Evolutionary conservation across 345 rosid species (phyloP), one percentile per base, ranked within the genome.

Genomic region (Combretum micranthum): DNA sequence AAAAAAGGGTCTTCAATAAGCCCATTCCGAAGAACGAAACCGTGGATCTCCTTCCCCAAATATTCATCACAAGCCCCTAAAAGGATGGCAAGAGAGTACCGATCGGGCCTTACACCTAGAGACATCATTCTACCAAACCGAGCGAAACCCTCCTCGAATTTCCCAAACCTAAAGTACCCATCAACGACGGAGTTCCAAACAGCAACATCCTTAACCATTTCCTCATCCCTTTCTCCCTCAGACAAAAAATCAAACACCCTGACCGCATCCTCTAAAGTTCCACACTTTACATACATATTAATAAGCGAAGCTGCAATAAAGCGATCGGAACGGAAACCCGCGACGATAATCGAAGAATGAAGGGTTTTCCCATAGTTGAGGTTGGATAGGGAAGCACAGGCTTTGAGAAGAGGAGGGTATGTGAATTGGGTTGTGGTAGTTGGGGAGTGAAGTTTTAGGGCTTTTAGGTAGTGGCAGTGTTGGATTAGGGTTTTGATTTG

Each of bases 181-280:
- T 81, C 81, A 45, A 83, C 64, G 47, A 84, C 39, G 49, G 97
- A 80, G 62, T 86, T 84, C 97, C 92, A 89, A 72, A 80, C 47
- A 0, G 90, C 71, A 21, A 74, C 80, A 71, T 88, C 96, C 23
- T 58, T 62, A 17, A 23, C 53, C 23, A 48, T 18, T 20, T 23
- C 72, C 47, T 66, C 72, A 32, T 32, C 39, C 39, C 39, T 7
- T 17, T 44, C 50, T 49, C 74, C 52, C 47, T 50, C 66, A 56
- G 72, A 68, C 75, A 70, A 74, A 63, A 52, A 61, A 65, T 84
- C 97, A 72, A 89, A 89, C 92, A 86, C 81, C 4, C 77, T 42
- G 52, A 77, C 80, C 53, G 95, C 97, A 44, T 56, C 56, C 42
- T 26, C 43, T n/a, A 89, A 70, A 46, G 72, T 74, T 52, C 85